Evolutionary conservation across 495 filamentous ascomycete species (phyloP), one percentile per base, ranked within the genome.

Genomic region (Aspergillus asperescens): DNA sequence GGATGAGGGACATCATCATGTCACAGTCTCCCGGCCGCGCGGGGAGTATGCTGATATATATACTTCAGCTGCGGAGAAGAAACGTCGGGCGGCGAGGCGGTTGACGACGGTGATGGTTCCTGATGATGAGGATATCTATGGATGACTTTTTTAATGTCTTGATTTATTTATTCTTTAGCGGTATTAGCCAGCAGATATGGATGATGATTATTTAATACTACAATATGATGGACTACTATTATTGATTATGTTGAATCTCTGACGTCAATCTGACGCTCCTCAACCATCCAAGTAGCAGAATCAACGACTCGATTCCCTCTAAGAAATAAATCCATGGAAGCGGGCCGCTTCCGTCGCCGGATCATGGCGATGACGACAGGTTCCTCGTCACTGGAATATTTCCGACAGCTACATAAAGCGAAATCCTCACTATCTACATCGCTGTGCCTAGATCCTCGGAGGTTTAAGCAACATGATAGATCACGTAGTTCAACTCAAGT

Each of bases 41-140:
- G 28, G 29, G n/a, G 41, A 40, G 29, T 44, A 22, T 19, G 13
- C 12, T 2, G 31, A 38, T 8, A 7, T 27, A 0, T 52, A 42
- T 27, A 52, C 50, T 27, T 27, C 32, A 7, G 32, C 34, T 27
- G 13, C 32, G 16, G 64, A 68, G 51, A 63, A 60, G 45, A 66
- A 56, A 42, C 47, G 48, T 18, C 65, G 62, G n/a, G 35, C 57
- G 20, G 52, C 61, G 50, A 63, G 59, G 44, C 58, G 62, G 1
- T 58, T 74, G 68, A 73, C 70, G 35, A 54, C 67, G 45, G 57
- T 62, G 1, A 76, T 76, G 73, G 73, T 76, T 5, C 68, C 71
- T n/a, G 63, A 70, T 56, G 50, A 65, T 5, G 73, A 74, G 10
- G 68, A 73, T 18, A 61, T 74, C 13, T 74, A 69, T 56, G 64